Base-by-base conservation (phyloP, 768 basidiomycete species). In the Lactarius indigo region DNA sequence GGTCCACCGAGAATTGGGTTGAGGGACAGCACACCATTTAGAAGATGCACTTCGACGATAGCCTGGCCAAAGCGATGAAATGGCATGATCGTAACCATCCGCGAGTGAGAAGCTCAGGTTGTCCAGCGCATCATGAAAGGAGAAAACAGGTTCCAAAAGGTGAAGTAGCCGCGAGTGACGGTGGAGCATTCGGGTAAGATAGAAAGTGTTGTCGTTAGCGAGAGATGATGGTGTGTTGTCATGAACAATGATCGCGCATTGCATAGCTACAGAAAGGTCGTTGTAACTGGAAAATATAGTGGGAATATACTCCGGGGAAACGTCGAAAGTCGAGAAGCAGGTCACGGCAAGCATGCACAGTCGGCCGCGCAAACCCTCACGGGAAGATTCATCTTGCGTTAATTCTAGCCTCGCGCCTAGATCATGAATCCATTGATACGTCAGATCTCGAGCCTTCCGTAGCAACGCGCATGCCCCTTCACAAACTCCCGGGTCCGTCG, bases 311-410 rank as follows among this genome's bases (percentile, higher is more conserved):
- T 57, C 44, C 10, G 26, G 9, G 39, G n/a, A 35, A 42, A 69
- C 68, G 12, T 69, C 57, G 20, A 47, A 65, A 30, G 64, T 65
- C 2, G 64, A 61, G 35, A 65, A 58, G 26, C 64, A 65, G 6
- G 68, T 66, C 10, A 50, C 39, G 2, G 59, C 64, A 13, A 69
- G 44, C 42, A 39, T 52, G 41, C 60, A 66, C 18, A 69, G 30
- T 17, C 64, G 60, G 35, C 15, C 12, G n/a, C 37, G 66, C 26
- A 64, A 31, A 47, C 26, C 18, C 10, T 39, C 23, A 23, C 57
- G 41, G 7, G 31, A 54, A 2, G 2, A 10, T 56, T 65, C 63
- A 1, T 57, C 64, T 18, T 52, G 7, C 5, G 26, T 65, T 9
- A 56, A 28, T 6, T 68, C 64, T 23, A 68, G 18, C 30, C 55